These are phyloP conservation scores for Talaromyces proteolyticus DNA, from an alignment of 495 filamentous ascomycete genomes.

Conservation along the genomic window DNA sequence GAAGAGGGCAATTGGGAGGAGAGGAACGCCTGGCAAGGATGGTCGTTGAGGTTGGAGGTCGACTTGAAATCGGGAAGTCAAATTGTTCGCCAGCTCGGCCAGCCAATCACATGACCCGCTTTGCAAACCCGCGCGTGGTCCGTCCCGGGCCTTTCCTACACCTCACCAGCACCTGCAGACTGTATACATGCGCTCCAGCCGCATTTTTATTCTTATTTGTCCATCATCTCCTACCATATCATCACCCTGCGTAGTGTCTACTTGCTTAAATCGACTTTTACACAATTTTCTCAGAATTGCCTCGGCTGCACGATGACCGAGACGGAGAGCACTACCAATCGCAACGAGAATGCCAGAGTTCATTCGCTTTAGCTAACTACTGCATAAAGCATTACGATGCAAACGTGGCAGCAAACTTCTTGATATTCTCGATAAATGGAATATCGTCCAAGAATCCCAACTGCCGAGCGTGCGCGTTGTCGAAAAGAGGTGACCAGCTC, in stretches of 20 bases:
- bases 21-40: slow-evolving; percentile 16
- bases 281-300: no score
- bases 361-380: not conserved
- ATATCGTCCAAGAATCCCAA: slow-evolving; percentile 59
- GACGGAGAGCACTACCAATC: no score
- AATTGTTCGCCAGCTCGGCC: slow-evolving; percentile 40
- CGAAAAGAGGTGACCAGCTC: slow-evolving; percentile 66
- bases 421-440: slow-evolving; percentile 49
- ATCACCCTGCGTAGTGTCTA: no score
- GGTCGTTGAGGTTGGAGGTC: slow-evolving; percentile 44
- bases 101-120: slow-evolving; percentile 46
- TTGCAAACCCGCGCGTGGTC: slow-evolving; percentile 35
- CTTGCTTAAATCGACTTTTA: no score
- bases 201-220: no score
- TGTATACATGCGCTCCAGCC: no score
- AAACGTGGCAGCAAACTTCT: slow-evolving; percentile 40
- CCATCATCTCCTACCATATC: no score
- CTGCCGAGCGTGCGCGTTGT: slow-evolving; percentile 48
- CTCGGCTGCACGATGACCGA: no score
- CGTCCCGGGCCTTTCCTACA: slow-evolving; percentile 32
- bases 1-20: slow-evolving; percentile 18
- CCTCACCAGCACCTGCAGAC: no score
- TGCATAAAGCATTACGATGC: slow-evolving; percentile 7
- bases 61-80: slow-evolving; percentile 28
- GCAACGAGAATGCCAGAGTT: not conserved